Conservation (phyloP, 2,329 filamentous ascomycete genomes). For the Aspergillus pseudotamarii region DNA sequence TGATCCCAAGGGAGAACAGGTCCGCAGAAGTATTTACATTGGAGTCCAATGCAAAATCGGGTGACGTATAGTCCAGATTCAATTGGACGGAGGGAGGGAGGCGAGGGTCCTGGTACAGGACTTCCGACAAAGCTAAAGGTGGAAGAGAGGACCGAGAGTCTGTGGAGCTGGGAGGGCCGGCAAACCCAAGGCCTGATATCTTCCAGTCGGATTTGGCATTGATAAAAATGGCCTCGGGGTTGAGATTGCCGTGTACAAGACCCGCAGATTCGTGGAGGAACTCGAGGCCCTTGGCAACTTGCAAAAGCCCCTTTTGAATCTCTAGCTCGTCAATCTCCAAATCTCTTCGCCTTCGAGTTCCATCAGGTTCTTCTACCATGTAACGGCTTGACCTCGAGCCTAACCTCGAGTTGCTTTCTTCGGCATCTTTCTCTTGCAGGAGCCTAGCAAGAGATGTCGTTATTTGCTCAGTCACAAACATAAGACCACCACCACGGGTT, state of each 20-base stretch:
- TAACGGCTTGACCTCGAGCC: slow-evolving; percentile 75
- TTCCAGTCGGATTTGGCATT: slow-evolving; percentile 99
- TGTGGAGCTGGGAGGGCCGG: slow-evolving; percentile 75
- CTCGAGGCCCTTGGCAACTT: slow-evolving; percentile 90
- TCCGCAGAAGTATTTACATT: slow-evolving; percentile 83
- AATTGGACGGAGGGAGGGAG: slow-evolving; percentile 82
- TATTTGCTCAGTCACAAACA: slow-evolving; percentile 93
- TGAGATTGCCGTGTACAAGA: slow-evolving; percentile 90
- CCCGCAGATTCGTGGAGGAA: slow-evolving; percentile 95
- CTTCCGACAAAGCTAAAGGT: slow-evolving; percentile 80
- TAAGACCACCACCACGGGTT: slow-evolving; percentile 83
- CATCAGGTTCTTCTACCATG: slow-evolving; percentile 77
- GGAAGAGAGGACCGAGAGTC: slow-evolving; percentile 74
- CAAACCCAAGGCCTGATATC: slow-evolving; percentile 90
- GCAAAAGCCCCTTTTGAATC: slow-evolving; percentile 92
- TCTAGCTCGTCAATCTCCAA: slow-evolving; percentile 95
- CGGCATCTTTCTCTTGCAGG: slow-evolving; percentile 84
- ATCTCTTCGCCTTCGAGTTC: slow-evolving; percentile 72
- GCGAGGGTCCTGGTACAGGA: slow-evolving; percentile 80
- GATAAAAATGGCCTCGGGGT: slow-evolving; percentile 88
- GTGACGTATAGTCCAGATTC: slow-evolving; percentile 89
- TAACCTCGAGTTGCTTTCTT: slow-evolving; percentile 70
- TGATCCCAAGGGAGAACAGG: slow-evolving; percentile 88
- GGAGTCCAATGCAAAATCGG: slow-evolving; percentile 90
- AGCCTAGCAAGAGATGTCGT: slow-evolving; percentile 84